These are phyloP conservation scores for Smallanthus sonchifolius DNA, from an alignment of 129 eudicot species.

Conservation along the genomic window DNA sequence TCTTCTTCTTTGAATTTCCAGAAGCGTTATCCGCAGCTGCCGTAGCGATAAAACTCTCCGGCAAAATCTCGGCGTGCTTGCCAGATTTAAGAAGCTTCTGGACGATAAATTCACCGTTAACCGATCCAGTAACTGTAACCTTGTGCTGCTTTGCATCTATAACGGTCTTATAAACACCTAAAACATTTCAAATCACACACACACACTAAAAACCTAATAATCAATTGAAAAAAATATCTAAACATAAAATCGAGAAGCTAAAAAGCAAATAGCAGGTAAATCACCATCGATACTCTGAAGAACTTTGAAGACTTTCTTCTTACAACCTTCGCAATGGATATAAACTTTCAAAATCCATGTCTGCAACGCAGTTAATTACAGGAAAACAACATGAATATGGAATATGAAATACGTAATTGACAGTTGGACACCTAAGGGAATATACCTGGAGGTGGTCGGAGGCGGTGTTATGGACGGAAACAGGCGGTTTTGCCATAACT, in stretches of 20 bases:
- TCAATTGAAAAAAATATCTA: neutral
- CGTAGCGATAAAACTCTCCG: conserved; percentile 29
- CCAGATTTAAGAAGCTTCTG: conserved; percentile 69
- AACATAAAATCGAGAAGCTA: neutral
- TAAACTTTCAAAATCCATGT: conserved; percentile 71
- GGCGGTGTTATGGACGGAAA: conserved; percentile 5
- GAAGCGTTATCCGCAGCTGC: conserved; percentile 17
- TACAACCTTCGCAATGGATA: conserved; percentile 86
- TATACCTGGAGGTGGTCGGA: conserved; percentile 29
- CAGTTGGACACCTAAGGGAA: neutral
- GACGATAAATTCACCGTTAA: conserved; percentile 52
- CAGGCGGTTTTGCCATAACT: conserved; percentile 20
- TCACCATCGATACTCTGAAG: conserved; percentile 75
- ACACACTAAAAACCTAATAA: neutral
- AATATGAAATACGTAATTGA: neutral
- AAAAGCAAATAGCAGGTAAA: neutral
- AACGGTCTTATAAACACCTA: conserved; percentile 73
- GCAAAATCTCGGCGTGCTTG: conserved; percentile 60
- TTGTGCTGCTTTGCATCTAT: conserved; percentile 69
- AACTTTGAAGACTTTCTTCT: conserved; percentile 83
- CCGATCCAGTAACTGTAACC: conserved; percentile 64
- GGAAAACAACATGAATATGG: neutral
- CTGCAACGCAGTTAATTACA: conserved; percentile 29
- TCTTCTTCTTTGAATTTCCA: conserved; percentile 29
- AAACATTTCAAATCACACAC: neutral